These are phyloP conservation scores for Primulina eburnea DNA, from an alignment of 257 asterid species.

Conservation along the genomic window DNA sequence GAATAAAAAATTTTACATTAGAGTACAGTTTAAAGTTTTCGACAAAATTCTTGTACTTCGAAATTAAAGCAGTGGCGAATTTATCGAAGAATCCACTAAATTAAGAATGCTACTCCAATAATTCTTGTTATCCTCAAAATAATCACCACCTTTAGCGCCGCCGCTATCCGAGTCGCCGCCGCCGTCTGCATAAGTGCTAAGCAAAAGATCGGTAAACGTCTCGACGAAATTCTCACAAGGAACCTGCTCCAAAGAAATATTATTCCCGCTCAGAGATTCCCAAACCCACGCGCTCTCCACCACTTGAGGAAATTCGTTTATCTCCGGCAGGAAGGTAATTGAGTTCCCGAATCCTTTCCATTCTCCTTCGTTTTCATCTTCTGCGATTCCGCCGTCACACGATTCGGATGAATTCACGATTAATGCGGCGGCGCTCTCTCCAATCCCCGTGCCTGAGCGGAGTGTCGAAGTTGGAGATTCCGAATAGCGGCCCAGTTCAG, in stretches of 20 bases:
- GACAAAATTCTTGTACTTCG: background rate
- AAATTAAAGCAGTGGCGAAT: background rate
- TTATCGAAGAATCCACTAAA: slow-evolving; percentile 46
- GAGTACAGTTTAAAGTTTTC: no score
- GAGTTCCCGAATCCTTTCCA: slow-evolving; percentile 49
- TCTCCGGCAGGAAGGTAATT: slow-evolving; percentile 22
- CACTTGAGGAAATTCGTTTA: slow-evolving; percentile 25
- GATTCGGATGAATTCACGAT: slow-evolving; percentile 48
- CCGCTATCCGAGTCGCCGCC: slow-evolving; percentile 49
- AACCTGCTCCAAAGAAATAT: slow-evolving; percentile 32
- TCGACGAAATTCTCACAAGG: slow-evolving; percentile 57
- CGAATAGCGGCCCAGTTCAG: background rate
- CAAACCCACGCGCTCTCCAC: background rate
- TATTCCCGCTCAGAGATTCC: slow-evolving; percentile 11
- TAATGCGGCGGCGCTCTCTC: slow-evolving; percentile 37
- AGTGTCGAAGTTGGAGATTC: background rate
- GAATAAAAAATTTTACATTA: no score
- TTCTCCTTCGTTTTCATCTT: slow-evolving; percentile 49
- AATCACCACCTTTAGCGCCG: slow-evolving; percentile 22
- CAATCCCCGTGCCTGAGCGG: slow-evolving; percentile 43
- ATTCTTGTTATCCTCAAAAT: slow-evolving; percentile 43
- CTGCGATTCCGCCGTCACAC: slow-evolving; percentile 39
- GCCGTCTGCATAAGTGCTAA: slow-evolving; percentile 40
- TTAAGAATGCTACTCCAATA: slow-evolving; percentile 57
- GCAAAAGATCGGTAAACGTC: slow-evolving; percentile 71